Percentiles rank a stretch among this genome's conserved stretches.
These are phyloP conservation scores for Beauveria sp. DNA, from an alignment of 2,329 filamentous ascomycete species.

Conservation along the genomic window DNA sequence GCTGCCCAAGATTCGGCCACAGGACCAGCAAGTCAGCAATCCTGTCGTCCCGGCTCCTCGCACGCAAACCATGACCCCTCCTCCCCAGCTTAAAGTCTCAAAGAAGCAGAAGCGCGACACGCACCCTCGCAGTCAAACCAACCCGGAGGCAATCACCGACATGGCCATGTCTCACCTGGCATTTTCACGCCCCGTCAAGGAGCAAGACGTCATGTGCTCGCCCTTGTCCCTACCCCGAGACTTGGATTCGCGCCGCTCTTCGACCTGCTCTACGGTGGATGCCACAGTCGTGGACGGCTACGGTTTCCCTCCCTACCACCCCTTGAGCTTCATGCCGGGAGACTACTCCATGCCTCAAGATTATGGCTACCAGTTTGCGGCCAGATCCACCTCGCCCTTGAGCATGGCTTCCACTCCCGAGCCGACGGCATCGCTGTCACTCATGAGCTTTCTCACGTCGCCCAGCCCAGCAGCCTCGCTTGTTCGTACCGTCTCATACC, in stretches of 20 bases:
- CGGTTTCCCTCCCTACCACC: slow-evolving; percentile 78
- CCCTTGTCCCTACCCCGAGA: slow-evolving; percentile 50
- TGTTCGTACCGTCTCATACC: slow-evolving; percentile 70
- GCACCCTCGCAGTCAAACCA: slow-evolving; percentile 53
- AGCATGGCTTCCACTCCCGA: slow-evolving; percentile 35
- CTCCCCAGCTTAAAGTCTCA: slow-evolving; percentile 6
- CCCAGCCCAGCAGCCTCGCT: slow-evolving; percentile 77
- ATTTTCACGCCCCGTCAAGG: slow-evolving; percentile 23
- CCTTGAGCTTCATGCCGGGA: slow-evolving; percentile 46
- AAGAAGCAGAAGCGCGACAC: slow-evolving; percentile 27
- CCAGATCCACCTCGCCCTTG: slow-evolving; percentile 39
- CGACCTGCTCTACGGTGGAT: slow-evolving; percentile 61
- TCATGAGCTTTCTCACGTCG: slow-evolving; percentile 69
- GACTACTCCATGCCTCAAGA: slow-evolving; percentile 18
- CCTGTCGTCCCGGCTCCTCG: slow-evolving; percentile 43
- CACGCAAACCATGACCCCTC: slow-evolving; percentile 17
- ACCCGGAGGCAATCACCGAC: slow-evolving; percentile 46
- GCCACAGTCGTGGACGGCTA: slow-evolving; percentile 59
- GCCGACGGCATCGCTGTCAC: slow-evolving; percentile 53
- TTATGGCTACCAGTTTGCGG: slow-evolving; percentile 38
- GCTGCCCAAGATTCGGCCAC: slow-evolving; percentile 76
- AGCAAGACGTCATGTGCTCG: slow-evolving; percentile 53
- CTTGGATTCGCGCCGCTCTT: slow-evolving; percentile 45
- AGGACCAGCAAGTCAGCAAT: slow-evolving; percentile 61
- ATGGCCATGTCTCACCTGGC: slow-evolving; percentile 27